Conservation (phyloP, 176 grass and related monocot genomes). For the Echinochloa phyllopogon region DNA sequence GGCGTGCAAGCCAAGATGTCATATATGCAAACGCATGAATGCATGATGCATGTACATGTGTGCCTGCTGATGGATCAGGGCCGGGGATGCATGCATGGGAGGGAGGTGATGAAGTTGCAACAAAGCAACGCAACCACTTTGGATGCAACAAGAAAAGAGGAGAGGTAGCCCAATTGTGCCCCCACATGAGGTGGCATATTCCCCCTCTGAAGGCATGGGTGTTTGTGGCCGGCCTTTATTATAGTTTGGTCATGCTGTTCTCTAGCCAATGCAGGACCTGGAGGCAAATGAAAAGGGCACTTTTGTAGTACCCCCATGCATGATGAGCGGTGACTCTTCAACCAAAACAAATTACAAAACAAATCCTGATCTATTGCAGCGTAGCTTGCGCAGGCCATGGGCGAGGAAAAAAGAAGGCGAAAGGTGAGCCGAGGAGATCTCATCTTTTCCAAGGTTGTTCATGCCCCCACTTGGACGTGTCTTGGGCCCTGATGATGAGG, state of each 20-base stretch:
- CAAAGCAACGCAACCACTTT: conserved; percentile 28
- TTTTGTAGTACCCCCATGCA: conserved; percentile 8
- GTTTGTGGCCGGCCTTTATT: conserved; percentile 29
- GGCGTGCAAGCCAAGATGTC: conserved; percentile 46
- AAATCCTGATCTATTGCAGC: conserved; percentile 34
- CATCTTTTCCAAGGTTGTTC: conserved; percentile 46
- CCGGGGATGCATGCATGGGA: too few relatives aligned
- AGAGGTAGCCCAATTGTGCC: background rate
- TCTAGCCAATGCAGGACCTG: conserved; percentile 32
- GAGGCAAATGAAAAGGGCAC: conserved; percentile 46
- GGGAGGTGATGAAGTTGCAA: conserved; percentile 12
- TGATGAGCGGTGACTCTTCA: background rate
- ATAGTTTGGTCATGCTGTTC: conserved; percentile 1
- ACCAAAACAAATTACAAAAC: conserved; percentile 40
- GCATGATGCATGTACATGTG: conserved; percentile 29
- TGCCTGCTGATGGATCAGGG: background rate
- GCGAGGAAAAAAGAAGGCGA: background rate
- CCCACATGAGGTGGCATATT: conserved; percentile 44
- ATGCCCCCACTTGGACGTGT: conserved; percentile 40
- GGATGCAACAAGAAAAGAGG: background rate
- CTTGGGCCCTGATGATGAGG: conserved; percentile 15
- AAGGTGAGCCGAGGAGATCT: conserved; percentile 28
- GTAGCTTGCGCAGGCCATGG: conserved; percentile 29
- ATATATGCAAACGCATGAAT: background rate
- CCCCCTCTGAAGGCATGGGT: background rate